Conservation (phyloP, 1,284 basidiomycete species). For the Pholiota adiposa region DNA sequence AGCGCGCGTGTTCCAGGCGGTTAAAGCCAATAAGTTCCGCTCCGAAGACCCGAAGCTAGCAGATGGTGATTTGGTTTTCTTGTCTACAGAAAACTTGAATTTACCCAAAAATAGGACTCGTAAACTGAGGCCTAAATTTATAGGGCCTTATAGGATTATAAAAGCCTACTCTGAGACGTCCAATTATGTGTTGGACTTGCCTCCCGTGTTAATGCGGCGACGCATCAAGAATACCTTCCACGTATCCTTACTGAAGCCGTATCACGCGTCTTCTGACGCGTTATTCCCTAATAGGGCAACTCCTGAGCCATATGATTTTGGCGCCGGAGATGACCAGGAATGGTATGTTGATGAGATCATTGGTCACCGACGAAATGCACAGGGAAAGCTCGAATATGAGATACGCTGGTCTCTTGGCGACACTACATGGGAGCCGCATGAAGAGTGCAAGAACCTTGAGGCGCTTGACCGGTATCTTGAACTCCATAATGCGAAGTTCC, state of each 20-base stretch:
- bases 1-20: background rate
- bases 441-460: slow-evolving; percentile 9
- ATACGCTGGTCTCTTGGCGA: slow-evolving; percentile 13
- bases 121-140: background rate
- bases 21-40: background rate
- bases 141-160: background rate
- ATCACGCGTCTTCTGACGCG: background rate
- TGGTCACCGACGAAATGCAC: background rate
- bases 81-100: slow-evolving; percentile 1
- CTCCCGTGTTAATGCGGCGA: slow-evolving; percentile 24
- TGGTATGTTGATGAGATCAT: slow-evolving; percentile 8
- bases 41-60: background rate
- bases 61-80: background rate
- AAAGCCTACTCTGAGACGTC: slow-evolving; percentile 16
- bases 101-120: slow-evolving; percentile 2
- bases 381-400: slow-evolving; percentile 7
- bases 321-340: slow-evolving; percentile 1
- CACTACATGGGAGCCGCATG: slow-evolving; percentile 14
- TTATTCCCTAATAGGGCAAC: background rate
- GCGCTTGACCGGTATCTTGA: slow-evolving; percentile 13
- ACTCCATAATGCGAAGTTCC: background rate
- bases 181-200: slow-evolving; percentile 30
- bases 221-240: slow-evolving; percentile 37
- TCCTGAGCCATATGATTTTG: slow-evolving; percentile 4
- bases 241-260: slow-evolving; percentile 9